Evolutionary conservation across 2,329 filamentous ascomycete species (phyloP), one percentile per base, ranked within the genome.

Genomic region (Xylaria multiplex): DNA sequence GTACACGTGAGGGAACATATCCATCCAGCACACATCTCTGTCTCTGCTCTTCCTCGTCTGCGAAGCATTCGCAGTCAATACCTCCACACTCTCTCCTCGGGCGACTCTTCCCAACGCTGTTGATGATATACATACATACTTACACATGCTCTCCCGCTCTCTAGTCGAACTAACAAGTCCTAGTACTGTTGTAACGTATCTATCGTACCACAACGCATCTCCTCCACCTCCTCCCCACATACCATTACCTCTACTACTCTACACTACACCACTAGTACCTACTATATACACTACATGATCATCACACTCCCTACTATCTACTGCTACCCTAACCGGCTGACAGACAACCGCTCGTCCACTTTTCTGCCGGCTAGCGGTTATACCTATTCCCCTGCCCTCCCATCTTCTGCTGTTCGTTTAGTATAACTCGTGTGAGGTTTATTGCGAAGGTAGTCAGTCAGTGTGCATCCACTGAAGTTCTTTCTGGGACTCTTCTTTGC

Each of bases 321-420:
- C 16, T 46, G 7, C 50, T 52, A 58, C 58, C 24, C 59, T 67
- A 45, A 35, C 56, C 64, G 66, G 62, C 66, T 53, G 62, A 52
- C 56, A 42, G 55, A 50, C 58, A 22, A 55, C 30, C 55, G 57
- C 62, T 59, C 54, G 62, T 68, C 66, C 62, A 68, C 66, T 68
- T 68, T 68, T 68, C 59, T 43, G 57, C 57, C 37, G 40, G 50
- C 35, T 24, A 40, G 50, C 32, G 40, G 22, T 49, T 60, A 62
- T 58, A 59, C 48, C 57, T 37, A 19, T 64, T 59, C 43, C 64
- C 55, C 55, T 66, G 49, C 45, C 50, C 45, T 63, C 60, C 49
- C 60, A 53, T 59, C 60, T 46, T 60, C 55, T 32, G 27, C 62
- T 37, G 46, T 57, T 61, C 42, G 32, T 58, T 58, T 54, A 64